Base-by-base conservation (phyloP, 2,329 filamentous ascomycete genomes). In the Beauveria australis region DNA sequence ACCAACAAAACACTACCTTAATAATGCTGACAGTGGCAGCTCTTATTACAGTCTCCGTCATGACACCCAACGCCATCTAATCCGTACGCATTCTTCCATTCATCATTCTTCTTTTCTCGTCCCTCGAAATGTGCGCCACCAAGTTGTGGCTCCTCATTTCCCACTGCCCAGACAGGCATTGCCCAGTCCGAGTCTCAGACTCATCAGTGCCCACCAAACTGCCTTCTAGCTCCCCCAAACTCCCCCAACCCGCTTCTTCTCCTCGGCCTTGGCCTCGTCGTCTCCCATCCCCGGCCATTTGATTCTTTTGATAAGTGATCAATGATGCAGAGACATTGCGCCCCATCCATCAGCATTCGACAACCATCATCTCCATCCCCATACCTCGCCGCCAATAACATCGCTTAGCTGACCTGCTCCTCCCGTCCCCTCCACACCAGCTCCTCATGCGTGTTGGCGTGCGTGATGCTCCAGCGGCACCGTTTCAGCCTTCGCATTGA, bases 401-500 rank as follows among this genome's bases (percentile, higher is more conserved):
- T 53, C 41, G 24, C 53, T 30, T 22, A 16, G 3, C 22, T 28
- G 12, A 16, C n/a, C 40, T 19, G 52, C 53, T 37, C 53, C 53
- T 41, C 53, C 26, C 26, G 26, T 22, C 52, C n/a, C 53, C 41
- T 41, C 47, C 51, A 48, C 33, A 40, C 51, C 19, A 40, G 41
- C 40, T 43, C 24, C 14, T 28, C 18, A 12, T 33, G 26, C 26
- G 28, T 9, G 28, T 16, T 56, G 30, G 47, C 26, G 28, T 16
- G 18, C n/a, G 28, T 33, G 41, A 26, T 56, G 41, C 49, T 47
- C 43, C 58, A 52, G 56, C 41, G 16, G 40, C 43, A 55, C 43
- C 51, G 58, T 60, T 60, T 60, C 58, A 60, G 58, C 58, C 51
- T 43, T 60, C 58, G 58, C 58, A 55, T 54, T 60, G 58, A 60